A percentile compares a stretch with the other conserved stretches of the same genome.
Conservation (phyloP, 2,329 filamentous ascomycete species). For the Beauveria medogensis region DNA sequence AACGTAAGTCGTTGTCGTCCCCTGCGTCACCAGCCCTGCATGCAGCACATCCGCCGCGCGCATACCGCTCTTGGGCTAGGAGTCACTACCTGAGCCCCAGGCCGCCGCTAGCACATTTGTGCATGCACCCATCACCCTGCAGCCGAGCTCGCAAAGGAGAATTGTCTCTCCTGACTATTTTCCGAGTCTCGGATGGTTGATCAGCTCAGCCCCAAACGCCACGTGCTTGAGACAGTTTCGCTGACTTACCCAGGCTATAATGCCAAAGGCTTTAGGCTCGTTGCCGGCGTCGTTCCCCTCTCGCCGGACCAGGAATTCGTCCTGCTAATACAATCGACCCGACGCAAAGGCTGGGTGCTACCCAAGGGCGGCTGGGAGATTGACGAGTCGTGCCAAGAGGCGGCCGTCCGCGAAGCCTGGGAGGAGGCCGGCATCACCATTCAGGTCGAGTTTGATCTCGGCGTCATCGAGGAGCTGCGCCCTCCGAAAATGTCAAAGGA, state of each 20-base stretch:
- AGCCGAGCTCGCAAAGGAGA: neutral
- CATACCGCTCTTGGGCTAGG: neutral
- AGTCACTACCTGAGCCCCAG: neutral
- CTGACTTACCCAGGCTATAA: conserved; percentile 65
- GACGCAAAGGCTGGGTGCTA: conserved; percentile 88
- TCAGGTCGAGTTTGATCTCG: conserved; percentile 76
- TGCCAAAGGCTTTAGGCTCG: conserved; percentile 82
- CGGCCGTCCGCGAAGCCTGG: conserved; percentile 89
- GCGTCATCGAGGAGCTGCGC: conserved; percentile 76
- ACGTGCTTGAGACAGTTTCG: conserved; percentile 12
- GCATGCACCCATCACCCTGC: neutral
- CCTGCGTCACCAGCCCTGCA: conserved; percentile 4
- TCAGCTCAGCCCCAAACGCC: neutral
- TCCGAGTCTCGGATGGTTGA: conserved; percentile 9
- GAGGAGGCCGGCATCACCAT: conserved; percentile 93
- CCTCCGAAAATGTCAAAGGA: conserved; percentile 65
- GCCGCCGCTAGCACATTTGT: conserved; percentile 2
- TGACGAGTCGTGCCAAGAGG: conserved; percentile 80
- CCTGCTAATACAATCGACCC: conserved; percentile 85
- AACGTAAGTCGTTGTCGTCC: conserved; percentile 54
- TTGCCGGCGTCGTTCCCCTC: conserved; percentile 88
- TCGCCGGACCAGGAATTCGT: conserved; percentile 81
- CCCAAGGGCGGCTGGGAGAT: conserved; percentile 97
- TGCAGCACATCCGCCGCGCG: neutral
- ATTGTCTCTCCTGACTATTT: neutral